Evolutionary conservation across 1,284 basidiomycete genomes (phyloP).

Genomic region (Cryptococcus jaspeensis): DNA sequence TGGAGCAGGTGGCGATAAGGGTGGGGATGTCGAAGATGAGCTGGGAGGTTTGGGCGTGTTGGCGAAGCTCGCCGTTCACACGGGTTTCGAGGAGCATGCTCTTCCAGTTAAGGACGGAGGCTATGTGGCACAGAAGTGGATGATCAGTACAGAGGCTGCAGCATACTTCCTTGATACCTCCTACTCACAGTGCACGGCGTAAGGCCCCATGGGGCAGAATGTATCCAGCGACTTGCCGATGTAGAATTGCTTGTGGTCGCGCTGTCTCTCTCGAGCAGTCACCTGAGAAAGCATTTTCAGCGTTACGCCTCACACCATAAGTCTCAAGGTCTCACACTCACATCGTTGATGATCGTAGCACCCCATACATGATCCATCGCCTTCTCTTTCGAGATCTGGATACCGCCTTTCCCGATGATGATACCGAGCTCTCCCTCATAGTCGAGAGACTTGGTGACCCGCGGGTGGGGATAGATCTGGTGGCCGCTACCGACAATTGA

Average conservation of each 20-base stretch:
- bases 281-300: constrained; percentile 13
- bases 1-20: constrained; percentile 41
- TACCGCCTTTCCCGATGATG: constrained; percentile 44
- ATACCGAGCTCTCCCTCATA: constrained; percentile 49
- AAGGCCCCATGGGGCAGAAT: constrained; percentile 46
- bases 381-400: constrained; percentile 39
- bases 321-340: constrained; percentile 12
- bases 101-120: constrained; percentile 27
- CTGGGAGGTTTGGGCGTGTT: constrained; percentile 36
- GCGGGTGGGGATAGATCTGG: constrained; percentile 42
- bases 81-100: constrained; percentile 34
- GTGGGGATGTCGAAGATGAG: constrained; percentile 49
- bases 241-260: constrained; percentile 47
- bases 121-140: constrained; percentile 1
- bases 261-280: constrained; percentile 39
- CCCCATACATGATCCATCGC: constrained; percentile 49
- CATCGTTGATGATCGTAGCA: constrained; percentile 38
- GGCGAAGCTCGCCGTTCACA: constrained; percentile 43
- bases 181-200: constrained; percentile 27
- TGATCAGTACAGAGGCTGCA: too few species aligned
- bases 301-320: neutral
- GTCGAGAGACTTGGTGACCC: constrained; percentile 38
- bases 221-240: constrained; percentile 49
- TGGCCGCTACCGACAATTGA: constrained; percentile 35
- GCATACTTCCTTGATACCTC: too few species aligned